Evolutionary conservation across 2,329 filamentous ascomycete genomes (phyloP).

Genomic region (Alternaria ethzedia): DNA sequence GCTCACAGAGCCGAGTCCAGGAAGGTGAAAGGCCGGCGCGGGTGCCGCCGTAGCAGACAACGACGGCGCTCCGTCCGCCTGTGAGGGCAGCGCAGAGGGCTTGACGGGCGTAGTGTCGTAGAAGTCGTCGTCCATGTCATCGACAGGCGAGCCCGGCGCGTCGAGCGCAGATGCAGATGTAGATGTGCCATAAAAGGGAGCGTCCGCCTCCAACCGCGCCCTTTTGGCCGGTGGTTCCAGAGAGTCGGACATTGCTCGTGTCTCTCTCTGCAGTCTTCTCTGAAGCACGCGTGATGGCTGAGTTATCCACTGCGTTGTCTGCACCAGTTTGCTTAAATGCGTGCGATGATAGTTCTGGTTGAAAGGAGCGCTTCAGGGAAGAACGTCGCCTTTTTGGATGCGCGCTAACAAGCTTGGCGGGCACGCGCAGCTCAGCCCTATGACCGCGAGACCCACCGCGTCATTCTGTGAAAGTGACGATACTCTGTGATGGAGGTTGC

Average conservation of each 20-base stretch:
- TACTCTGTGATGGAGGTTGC: background rate
- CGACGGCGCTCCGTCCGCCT: constrained; percentile 21
- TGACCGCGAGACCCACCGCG: constrained; percentile 4
- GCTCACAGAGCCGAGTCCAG: constrained; percentile 45
- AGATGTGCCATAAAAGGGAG: constrained; percentile 41
- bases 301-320: constrained; percentile 35
- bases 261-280: constrained; percentile 30
- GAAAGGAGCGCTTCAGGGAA: constrained; percentile 13
- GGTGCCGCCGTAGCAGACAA: constrained; percentile 30
- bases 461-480: background rate
- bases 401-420: constrained; percentile 29
- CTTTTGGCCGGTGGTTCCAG: constrained; percentile 51
- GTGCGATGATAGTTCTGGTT: constrained; percentile 33
- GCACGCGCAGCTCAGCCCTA: constrained; percentile 32
- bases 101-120: constrained; percentile 45
- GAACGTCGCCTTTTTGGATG: constrained; percentile 38
- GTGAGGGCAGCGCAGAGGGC: constrained; percentile 25
- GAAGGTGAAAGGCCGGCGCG: constrained; percentile 38
- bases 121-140: constrained; percentile 50
- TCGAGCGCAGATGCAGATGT: constrained; percentile 39
- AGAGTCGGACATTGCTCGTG: constrained; percentile 42
- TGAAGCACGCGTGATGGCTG: constrained; percentile 35
- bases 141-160: constrained; percentile 47
- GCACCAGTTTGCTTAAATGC: constrained; percentile 35
- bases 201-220: constrained; percentile 48